phyloP scores from a whole-genome alignment of 2,329 filamentous ascomycete genomes.

The Phaeosphaeriaceae sp. region DNA sequence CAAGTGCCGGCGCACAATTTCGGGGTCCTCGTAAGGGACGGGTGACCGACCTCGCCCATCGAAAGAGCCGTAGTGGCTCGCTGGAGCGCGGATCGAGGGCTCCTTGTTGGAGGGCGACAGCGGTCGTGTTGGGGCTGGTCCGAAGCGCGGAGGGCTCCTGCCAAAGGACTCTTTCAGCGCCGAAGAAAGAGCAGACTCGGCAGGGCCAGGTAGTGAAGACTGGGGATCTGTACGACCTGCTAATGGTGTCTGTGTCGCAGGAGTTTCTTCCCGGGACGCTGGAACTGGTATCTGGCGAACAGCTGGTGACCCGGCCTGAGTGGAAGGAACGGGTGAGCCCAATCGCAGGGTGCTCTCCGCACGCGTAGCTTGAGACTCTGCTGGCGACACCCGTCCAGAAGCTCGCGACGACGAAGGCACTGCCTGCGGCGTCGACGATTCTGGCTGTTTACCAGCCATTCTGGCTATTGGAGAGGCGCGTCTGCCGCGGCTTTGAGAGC shows the following conservation, averaged over 20 bases:
- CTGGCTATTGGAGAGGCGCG: slow-evolving; percentile 5
- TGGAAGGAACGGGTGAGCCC: slow-evolving; percentile 63
- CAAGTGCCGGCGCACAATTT: slow-evolving; percentile 90
- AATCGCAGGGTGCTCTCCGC: slow-evolving; percentile 64
- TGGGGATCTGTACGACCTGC: slow-evolving; percentile 64
- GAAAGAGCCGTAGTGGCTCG: slow-evolving; percentile 86
- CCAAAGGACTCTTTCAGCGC: slow-evolving; percentile 81
- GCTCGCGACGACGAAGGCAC: slow-evolving; percentile 38
- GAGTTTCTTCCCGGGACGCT: slow-evolving; percentile 54
- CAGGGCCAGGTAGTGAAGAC: slow-evolving; percentile 75
- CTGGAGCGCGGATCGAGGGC: slow-evolving; percentile 61
- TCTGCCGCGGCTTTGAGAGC: slow-evolving; percentile 5
- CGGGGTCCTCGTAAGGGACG: slow-evolving; percentile 82
- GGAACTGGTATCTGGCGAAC: slow-evolving; percentile 60
- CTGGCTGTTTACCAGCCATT: slow-evolving; percentile 30
- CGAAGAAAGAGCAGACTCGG: slow-evolving; percentile 85
- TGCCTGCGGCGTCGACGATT: slow-evolving; percentile 35
- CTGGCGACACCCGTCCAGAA: slow-evolving; percentile 37
- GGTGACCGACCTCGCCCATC: slow-evolving; percentile 68
- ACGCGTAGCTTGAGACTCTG: slow-evolving; percentile 51
- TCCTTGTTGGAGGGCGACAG: slow-evolving; percentile 62
- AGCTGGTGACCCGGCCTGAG: slow-evolving; percentile 54
- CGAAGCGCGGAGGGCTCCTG: slow-evolving; percentile 73
- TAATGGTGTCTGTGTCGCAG: slow-evolving; percentile 65
- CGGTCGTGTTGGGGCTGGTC: slow-evolving; percentile 62